Percentiles rank a stretch among this genome's conserved stretches.
phyloP scores from a whole-genome alignment of 805 yeast species.

The Novakomyces olei region DNA sequence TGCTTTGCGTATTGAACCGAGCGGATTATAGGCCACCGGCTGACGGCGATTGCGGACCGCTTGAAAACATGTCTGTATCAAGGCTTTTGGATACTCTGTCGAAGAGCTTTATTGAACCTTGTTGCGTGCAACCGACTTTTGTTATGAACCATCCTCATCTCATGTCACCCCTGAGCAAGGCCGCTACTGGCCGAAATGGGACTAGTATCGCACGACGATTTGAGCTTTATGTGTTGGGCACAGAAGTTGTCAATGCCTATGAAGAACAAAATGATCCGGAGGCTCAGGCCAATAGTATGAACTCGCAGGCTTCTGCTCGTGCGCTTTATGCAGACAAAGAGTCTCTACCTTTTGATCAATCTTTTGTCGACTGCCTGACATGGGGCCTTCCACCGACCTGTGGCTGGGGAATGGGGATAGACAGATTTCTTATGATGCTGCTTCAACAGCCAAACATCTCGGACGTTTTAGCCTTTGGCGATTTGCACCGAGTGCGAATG shows the following conservation, averaged over 20 bases:
- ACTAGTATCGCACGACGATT: constrained; percentile 39
- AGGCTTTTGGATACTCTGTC: constrained; percentile 45
- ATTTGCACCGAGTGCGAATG: too few relatives aligned
- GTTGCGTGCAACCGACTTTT: constrained; percentile 32
- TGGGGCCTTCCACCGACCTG: constrained; percentile 96
- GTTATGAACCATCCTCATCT: constrained; percentile 64
- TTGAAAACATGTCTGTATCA: constrained; percentile 21
- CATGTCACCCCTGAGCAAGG: constrained; percentile 76
- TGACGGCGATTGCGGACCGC: too few relatives aligned
- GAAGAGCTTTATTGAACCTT: constrained; percentile 42
- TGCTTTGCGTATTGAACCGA: constrained; percentile 21
- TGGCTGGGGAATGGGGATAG: constrained; percentile 94
- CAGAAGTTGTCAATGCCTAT: constrained; percentile 76
- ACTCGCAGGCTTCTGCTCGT: constrained; percentile 30
- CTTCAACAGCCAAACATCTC: constrained; percentile 46
- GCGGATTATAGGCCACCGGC: constrained; percentile 19
- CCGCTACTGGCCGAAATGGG: constrained; percentile 18
- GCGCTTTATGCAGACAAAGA: constrained; percentile 34
- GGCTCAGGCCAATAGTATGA: constrained; percentile 42
- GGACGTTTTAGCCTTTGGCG: constrained; percentile 54
- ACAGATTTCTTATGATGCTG: constrained; percentile 62
- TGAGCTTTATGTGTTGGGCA: constrained; percentile 60
- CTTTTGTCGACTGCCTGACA: constrained; percentile 56
- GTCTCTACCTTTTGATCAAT: constrained; percentile 44
- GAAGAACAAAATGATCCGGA: constrained; percentile 88